These are phyloP conservation scores for Magnolia officinalis DNA, from an alignment of 164 flowering plant genomes.

Conservation along the genomic window DNA sequence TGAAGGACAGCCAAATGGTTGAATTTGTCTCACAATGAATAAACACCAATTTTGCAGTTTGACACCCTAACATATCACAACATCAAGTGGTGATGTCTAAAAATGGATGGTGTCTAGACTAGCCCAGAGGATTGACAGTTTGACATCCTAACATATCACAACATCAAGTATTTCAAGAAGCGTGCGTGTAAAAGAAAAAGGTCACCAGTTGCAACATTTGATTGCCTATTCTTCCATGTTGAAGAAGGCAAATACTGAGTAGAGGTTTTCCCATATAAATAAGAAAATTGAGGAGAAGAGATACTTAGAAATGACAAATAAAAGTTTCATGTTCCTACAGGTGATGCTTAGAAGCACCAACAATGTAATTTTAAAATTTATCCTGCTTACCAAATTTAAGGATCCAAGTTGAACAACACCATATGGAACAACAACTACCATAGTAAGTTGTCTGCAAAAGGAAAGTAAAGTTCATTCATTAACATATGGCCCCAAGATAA, in stretches of 20 bases:
- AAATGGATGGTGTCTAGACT: no score
- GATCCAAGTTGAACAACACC: constrained; percentile 94
- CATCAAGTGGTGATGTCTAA: no score
- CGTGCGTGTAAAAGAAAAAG: no score
- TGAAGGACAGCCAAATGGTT: no score
- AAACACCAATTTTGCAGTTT: no score
- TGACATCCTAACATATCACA: no score
- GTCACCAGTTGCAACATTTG: not conserved
- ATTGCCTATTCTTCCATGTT: not conserved
- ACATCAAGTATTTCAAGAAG: no score
- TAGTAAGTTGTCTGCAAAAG: constrained; percentile 64
- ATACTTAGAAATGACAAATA: not conserved
- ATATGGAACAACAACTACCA: constrained; percentile 66
- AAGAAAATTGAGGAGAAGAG: not conserved
- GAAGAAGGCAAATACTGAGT: not conserved
- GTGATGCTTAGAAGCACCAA: not conserved
- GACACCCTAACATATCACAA: no score
- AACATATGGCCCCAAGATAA: not conserved
- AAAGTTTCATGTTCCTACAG: not conserved
- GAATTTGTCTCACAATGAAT: no score
- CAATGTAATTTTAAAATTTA: not conserved
- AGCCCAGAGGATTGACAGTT: no score
- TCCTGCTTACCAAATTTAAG: constrained; percentile 47
- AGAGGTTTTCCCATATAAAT: not conserved
- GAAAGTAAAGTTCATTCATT: not conserved